Conservation (phyloP, 345 rosid species). For the Gossypium stocksii region DNA sequence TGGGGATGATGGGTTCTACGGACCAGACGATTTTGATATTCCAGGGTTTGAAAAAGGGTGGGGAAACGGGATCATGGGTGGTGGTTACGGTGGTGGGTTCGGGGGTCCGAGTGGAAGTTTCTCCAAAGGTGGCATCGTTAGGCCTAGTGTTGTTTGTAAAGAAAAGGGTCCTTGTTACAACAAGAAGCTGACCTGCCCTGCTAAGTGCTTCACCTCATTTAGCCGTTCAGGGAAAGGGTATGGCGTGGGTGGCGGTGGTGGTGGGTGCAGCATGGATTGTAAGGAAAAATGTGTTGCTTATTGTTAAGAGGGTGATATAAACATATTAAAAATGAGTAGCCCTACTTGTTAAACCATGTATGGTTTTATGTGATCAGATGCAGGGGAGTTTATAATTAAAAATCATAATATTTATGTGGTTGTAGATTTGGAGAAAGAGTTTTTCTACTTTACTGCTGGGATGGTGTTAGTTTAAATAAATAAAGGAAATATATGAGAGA, state of each 20-base stretch:
- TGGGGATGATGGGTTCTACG: conserved; percentile 48
- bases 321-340: neutral
- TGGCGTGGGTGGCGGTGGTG: conserved; percentile 92
- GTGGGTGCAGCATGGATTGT: conserved; percentile 93
- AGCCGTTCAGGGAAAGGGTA: conserved; percentile 90
- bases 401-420: neutral
- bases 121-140: conserved; percentile 53
- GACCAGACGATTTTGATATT: conserved; percentile 34
- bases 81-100: conserved; percentile 62
- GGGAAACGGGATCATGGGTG: conserved; percentile 45
- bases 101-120: conserved; percentile 73
- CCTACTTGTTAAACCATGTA: neutral
- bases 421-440: neutral
- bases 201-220: conserved; percentile 84
- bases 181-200: conserved; percentile 87
- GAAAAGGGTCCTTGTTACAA: conserved; percentile 74
- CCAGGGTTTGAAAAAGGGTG: conserved; percentile 54
- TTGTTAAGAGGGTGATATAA: conserved; percentile 34
- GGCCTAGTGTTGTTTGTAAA: conserved; percentile 65
- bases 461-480: neutral
- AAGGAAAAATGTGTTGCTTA: conserved; percentile 91
- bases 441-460: neutral
- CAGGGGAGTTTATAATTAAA: conserved; percentile 6
- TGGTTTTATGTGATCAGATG: neutral
- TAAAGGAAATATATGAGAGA: too few relatives aligned